phyloP scores from a whole-genome alignment of 805 yeast genomes.

The Wickerhamomyces bisporus region DNA sequence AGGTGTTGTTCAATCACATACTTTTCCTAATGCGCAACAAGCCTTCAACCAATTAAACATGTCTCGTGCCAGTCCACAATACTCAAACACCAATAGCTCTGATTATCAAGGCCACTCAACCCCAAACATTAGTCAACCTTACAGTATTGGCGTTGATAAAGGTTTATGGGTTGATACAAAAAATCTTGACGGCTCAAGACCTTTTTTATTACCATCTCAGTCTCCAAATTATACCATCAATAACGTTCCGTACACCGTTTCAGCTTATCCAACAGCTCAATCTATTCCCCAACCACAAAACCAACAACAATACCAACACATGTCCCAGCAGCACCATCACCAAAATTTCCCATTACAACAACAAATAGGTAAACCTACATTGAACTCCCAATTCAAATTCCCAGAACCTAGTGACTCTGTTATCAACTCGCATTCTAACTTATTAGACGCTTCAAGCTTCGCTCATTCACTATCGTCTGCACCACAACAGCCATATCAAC shows the following conservation, averaged over 20 bases:
- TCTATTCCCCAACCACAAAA: background rate
- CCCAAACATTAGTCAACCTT: too few relatives aligned
- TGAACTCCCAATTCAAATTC: background rate
- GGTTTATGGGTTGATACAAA: too few relatives aligned
- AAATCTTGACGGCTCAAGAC: too few relatives aligned
- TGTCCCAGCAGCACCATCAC: background rate
- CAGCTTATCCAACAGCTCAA: background rate
- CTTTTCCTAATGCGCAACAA: too few relatives aligned
- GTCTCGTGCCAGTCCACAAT: too few relatives aligned
- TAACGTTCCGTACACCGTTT: background rate
- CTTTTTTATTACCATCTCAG: background rate
- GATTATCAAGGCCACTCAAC: too few relatives aligned
- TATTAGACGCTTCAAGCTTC: background rate
- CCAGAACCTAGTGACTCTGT: background rate
- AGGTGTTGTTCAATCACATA: too few relatives aligned
- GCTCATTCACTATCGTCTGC: background rate
- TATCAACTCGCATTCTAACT: background rate
- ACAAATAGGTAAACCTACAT: background rate
- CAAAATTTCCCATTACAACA: background rate
- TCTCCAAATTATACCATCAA: background rate
- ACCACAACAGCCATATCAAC: background rate
- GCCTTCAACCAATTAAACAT: too few relatives aligned
- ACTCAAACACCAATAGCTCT: too few relatives aligned
- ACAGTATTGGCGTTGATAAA: too few relatives aligned
- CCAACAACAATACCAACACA: background rate